Evolutionary conservation across 495 filamentous ascomycete genomes (phyloP).

Genomic region (Penicillium pulvis): DNA sequence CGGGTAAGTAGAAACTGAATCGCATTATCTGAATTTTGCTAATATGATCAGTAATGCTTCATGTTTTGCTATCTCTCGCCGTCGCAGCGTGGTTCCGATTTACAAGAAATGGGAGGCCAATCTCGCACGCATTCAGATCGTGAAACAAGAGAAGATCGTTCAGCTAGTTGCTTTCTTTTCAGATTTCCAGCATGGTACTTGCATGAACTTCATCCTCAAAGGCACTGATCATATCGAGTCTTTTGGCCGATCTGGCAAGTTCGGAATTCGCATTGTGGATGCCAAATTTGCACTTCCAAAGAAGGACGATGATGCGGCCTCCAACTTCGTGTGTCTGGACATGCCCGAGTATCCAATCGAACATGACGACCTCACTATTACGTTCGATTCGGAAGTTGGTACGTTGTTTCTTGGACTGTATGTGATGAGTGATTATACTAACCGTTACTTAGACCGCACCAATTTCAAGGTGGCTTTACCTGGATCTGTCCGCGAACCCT

Average conservation of each 20-base stretch:
- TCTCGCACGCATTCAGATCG: slow-evolving; percentile 73
- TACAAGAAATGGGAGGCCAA: slow-evolving; percentile 88
- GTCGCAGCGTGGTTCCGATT: slow-evolving; percentile 84
- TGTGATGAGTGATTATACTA: slow-evolving; percentile 2
- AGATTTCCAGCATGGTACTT: slow-evolving; percentile 77
- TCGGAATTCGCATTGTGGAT: slow-evolving; percentile 73
- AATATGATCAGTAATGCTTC: slow-evolving; percentile 54
- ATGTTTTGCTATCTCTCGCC: slow-evolving; percentile 78
- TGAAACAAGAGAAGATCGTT: slow-evolving; percentile 68
- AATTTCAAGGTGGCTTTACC: slow-evolving; percentile 49
- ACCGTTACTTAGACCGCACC: slow-evolving; percentile 42
- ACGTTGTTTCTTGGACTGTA: slow-evolving; percentile 35
- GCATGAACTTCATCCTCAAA: slow-evolving; percentile 85
- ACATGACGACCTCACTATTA: slow-evolving; percentile 84
- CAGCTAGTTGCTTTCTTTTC: slow-evolving; percentile 80
- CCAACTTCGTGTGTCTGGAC: slow-evolving; percentile 78
- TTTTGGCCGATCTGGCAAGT: slow-evolving; percentile 66
- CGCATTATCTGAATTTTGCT: not conserved
- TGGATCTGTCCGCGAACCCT: slow-evolving; percentile 48
- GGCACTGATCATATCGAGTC: slow-evolving; percentile 77
- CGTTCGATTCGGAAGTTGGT: slow-evolving; percentile 80
- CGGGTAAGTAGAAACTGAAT: slow-evolving; percentile 39
- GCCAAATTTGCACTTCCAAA: slow-evolving; percentile 86
- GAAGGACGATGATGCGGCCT: slow-evolving; percentile 56
- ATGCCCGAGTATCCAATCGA: slow-evolving; percentile 84